These are phyloP conservation scores for Zizania latifolia DNA, from an alignment of 176 grass and related monocot genomes.

Conservation along the genomic window DNA sequence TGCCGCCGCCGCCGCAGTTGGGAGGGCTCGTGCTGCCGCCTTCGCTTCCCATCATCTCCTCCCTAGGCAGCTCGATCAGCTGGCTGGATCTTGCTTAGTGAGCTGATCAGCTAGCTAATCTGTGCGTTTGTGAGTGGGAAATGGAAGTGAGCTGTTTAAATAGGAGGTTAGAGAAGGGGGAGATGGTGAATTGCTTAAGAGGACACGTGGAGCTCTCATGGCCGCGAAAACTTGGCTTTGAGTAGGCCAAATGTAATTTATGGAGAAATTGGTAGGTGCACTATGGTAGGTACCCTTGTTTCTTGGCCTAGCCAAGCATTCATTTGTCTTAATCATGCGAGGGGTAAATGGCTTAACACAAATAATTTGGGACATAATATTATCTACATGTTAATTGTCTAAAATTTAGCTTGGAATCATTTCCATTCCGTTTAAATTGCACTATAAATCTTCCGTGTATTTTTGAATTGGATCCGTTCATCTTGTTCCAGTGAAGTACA, in stretches of 20 bases:
- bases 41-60: slow-evolving; percentile 31
- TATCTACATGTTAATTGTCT: not conserved
- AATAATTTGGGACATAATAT: no score
- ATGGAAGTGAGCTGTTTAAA: no score
- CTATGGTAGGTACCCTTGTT: slow-evolving; percentile 35
- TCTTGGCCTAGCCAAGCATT: not conserved
- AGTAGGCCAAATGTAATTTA: not conserved
- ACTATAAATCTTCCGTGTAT: no score
- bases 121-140: no score
- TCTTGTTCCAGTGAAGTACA: no score
- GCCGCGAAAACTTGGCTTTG: slow-evolving; percentile 26
- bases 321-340: not conserved
- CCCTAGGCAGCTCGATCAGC: no score
- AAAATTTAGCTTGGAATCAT: not conserved
- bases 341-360: not conserved
- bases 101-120: no score
- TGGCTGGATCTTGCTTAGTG: not conserved
- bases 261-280: slow-evolving; percentile 28
- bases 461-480: accelerated
- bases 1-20: slow-evolving; percentile 10
- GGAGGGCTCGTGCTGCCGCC: slow-evolving; percentile 13
- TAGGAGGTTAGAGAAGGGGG: slow-evolving; percentile 19
- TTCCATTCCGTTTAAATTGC: not conserved
- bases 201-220: slow-evolving; percentile 37
- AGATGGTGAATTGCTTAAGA: slow-evolving; percentile 20